Conservation (phyloP, 208 protist species). For the Leishmania aethiopica region DNA sequence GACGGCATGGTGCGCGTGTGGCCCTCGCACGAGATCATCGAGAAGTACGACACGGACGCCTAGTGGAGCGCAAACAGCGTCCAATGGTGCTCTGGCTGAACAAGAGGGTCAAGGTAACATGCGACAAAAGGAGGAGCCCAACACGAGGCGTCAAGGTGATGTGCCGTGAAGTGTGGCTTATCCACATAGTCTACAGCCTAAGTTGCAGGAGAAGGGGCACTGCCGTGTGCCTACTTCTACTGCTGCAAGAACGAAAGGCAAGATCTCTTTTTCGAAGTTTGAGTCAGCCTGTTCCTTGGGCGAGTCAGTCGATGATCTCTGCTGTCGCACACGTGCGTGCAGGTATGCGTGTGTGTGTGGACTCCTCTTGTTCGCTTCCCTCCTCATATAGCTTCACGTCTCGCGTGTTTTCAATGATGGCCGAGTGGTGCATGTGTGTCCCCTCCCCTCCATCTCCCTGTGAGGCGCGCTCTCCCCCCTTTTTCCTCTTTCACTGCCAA, state of each 20-base stretch:
- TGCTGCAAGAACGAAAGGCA: neutral
- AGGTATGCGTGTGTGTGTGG: neutral
- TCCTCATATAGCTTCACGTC: neutral
- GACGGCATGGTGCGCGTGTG: constrained; percentile 93
- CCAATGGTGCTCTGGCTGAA: neutral
- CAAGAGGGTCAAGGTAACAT: neutral
- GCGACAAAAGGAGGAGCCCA: neutral
- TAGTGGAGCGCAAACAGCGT: constrained; percentile 1
- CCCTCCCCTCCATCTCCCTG: neutral
- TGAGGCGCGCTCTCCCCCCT: neutral
- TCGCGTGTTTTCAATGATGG: neutral
- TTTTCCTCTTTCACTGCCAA: neutral
- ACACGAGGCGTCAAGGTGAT: neutral
- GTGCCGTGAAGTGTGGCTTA: neutral
- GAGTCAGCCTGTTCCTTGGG: neutral
- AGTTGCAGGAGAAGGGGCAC: neutral
- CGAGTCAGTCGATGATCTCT: neutral
- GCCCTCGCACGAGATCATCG: constrained; percentile 89
- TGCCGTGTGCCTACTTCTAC: neutral
- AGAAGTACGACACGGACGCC: constrained; percentile 67
- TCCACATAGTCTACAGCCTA: neutral
- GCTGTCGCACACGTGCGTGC: neutral
- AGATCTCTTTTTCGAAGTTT: neutral
- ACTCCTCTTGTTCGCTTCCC: neutral
- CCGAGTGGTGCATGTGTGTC: neutral